Base-by-base conservation (phyloP, 805 yeast genomes). In the Pichia sporocuriosa region DNA sequence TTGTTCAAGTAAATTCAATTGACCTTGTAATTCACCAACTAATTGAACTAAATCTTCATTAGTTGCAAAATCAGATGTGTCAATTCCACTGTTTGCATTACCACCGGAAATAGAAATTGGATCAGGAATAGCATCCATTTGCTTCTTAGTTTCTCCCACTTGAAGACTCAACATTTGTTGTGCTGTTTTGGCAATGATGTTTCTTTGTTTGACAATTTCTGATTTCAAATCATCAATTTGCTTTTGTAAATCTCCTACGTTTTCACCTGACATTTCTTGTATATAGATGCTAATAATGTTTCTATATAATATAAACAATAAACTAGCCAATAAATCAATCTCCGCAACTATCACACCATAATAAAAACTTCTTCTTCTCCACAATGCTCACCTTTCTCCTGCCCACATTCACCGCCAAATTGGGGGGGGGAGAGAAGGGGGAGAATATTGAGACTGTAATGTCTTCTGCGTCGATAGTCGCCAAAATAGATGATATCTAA, bases 1-100 rank as follows among this genome's bases (percentile, higher is more conserved):
- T 50, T 84, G 85, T 56, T 89, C 97, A 26, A 84, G 58, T 20
- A 73, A 67, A 40, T 84, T 89, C 54, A 89, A 69, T 62, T 89
- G 97, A 8, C 85, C 84, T 62, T 89, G 97, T 42, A 89, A 65
- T 60, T 89, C 97, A 10, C 85, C 86, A 12, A 88, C 97, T 35
- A 89, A 68, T 56, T 86, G 90, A 4, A 84, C 84, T 11, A 89
- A 65, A 56, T 90, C 97, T 44, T 84, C 94, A 50, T 85, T 82
- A 4, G 90, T 78, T 28, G 80, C 85, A 49, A 71, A 80, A 48
- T 81, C 86, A 4, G 72, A 58, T 1, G 76, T 57, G 45, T 76
- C 81, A 39, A 54, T 22, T 16, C 24, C 17, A 37, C 25, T 28
- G 22, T 22, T 34, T 15, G 13, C 29, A 12, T 21, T 21, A 20